Evolutionary conservation across 225 moss, liverwort and hornwort species (phyloP).

Genomic region (Asterella californica): DNA sequence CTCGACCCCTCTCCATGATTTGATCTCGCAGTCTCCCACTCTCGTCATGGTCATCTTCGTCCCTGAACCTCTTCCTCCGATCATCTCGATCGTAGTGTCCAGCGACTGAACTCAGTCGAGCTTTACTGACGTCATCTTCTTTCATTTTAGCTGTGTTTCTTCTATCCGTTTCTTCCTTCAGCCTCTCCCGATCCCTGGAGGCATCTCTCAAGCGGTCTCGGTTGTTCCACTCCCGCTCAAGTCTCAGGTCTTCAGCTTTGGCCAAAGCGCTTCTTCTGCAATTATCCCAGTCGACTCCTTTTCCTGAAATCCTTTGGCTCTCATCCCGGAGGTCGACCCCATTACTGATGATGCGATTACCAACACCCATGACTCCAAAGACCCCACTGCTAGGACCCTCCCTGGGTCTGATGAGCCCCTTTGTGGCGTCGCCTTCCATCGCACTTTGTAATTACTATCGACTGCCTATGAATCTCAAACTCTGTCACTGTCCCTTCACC

Average conservation of each 20-base stretch:
- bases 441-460: not conserved
- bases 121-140: constrained; percentile 26
- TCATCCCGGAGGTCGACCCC: not conserved
- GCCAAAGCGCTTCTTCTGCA: constrained; percentile 13
- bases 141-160: constrained; percentile 15
- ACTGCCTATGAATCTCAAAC: not conserved
- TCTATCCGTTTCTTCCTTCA: constrained; percentile 22
- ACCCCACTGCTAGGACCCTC: not conserved
- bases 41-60: constrained; percentile 33
- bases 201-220: constrained; percentile 16
- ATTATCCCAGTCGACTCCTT: constrained; percentile 10
- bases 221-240: constrained; percentile 18
- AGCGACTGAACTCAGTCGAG: constrained; percentile 39
- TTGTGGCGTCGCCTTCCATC: constrained; percentile 9
- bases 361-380: not conserved
- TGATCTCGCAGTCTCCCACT: constrained; percentile 27
- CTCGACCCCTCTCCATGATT: constrained; percentile 18
- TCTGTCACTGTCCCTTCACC: not conserved
- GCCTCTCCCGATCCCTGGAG: constrained; percentile 16
- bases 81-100: constrained; percentile 41
- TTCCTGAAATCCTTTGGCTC: not conserved
- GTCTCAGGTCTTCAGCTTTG: constrained; percentile 21
- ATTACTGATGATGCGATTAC: not conserved
- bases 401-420: not conserved
- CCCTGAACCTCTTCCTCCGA: constrained; percentile 35